Evolutionary conservation across 139 green algal genomes (phyloP).

Genomic region (Chlamydomonas sp.): DNA sequence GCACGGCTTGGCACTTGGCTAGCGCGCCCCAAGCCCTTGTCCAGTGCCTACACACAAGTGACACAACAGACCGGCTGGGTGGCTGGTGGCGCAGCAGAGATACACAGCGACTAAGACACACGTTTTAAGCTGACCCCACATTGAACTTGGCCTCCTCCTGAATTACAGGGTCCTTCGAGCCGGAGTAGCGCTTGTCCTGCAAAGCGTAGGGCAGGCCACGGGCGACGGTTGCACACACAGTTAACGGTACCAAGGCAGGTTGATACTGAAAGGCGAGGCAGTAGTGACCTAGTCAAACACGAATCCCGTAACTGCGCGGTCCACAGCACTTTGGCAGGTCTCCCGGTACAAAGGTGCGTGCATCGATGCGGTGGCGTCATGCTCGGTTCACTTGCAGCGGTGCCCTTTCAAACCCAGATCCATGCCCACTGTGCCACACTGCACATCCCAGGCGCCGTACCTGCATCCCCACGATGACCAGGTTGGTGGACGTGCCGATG

Average conservation of each 20-base stretch:
- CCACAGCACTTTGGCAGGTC: neutral
- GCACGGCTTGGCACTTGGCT: too few species aligned
- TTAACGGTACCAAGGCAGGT: neutral
- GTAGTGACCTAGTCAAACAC: neutral
- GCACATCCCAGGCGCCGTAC: neutral
- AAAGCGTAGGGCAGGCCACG: neutral
- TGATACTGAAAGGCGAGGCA: neutral
- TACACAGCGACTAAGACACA: too few species aligned
- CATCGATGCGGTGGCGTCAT: neutral
- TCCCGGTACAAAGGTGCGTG: neutral
- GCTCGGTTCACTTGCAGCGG: neutral
- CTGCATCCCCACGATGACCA: slow-evolving; percentile 71
- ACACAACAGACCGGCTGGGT: too few species aligned
- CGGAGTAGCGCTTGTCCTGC: slow-evolving; percentile 6
- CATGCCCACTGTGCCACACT: neutral
- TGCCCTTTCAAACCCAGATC: neutral
- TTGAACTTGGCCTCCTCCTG: neutral
- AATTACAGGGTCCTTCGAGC: too few species aligned
- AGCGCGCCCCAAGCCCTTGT: too few species aligned
- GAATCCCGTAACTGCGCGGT: neutral
- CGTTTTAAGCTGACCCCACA: neutral
- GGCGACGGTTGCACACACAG: neutral
- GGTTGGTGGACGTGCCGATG: slow-evolving; percentile 85
- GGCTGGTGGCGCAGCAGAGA: too few species aligned
- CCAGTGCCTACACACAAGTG: too few species aligned